These are phyloP conservation scores for Pleodorina starrii DNA, from an alignment of 139 green algal species.

Conservation along the genomic window DNA sequence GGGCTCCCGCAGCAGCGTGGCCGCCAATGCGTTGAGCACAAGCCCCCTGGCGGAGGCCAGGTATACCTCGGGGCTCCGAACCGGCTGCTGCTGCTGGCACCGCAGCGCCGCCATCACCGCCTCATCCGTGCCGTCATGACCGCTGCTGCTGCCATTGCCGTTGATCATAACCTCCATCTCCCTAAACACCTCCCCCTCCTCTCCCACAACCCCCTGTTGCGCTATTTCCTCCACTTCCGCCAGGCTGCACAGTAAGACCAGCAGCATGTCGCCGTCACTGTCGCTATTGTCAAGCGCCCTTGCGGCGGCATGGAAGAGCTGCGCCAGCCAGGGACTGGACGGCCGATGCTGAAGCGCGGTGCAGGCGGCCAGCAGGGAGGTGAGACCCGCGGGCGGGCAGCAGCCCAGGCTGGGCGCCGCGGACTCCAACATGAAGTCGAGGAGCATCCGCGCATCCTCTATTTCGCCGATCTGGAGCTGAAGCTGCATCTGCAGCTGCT, in stretches of 20 bases:
- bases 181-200: neutral
- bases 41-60: neutral
- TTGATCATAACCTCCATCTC: neutral
- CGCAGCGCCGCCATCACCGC: neutral
- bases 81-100: too few relatives aligned
- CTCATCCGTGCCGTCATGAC: neutral
- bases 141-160: too few relatives aligned
- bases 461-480: neutral
- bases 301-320: neutral
- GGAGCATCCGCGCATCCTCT: neutral
- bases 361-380: constrained; percentile 3
- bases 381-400: neutral
- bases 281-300: neutral
- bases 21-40: neutral
- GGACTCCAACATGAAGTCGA: neutral
- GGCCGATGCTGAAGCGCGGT: neutral
- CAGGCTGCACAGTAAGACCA: neutral
- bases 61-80: neutral
- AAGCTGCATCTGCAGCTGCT: neutral
- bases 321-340: neutral
- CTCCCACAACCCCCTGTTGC: neutral
- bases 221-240: neutral
- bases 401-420: neutral
- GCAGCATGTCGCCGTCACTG: neutral
- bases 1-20: neutral